Percentiles rank a stretch among this genome's conserved stretches.
Evolutionary conservation across 192 early-diverging fungal species (phyloP).

Genomic region (Phlyctochytrium bullatum): DNA sequence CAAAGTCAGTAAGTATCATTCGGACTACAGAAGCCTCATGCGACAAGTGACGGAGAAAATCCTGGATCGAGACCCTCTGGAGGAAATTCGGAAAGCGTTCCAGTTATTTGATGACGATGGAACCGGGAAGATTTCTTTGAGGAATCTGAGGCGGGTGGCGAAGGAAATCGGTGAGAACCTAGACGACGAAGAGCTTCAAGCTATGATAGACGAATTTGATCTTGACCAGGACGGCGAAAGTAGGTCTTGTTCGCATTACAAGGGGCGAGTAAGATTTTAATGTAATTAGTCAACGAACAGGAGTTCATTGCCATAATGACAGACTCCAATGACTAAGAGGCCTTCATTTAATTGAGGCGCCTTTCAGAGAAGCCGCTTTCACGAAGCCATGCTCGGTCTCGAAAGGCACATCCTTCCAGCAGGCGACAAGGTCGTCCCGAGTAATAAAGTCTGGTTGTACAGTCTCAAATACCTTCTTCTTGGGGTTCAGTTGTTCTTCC

Average conservation of each 20-base stretch:
- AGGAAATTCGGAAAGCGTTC: constrained; percentile 80
- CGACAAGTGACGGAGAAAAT: constrained; percentile 71
- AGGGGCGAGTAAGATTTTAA: neutral
- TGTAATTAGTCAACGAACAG: constrained; percentile 69
- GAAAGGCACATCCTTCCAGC: constrained; percentile 50
- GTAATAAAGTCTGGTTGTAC: constrained; percentile 80
- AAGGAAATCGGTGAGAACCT: constrained; percentile 79
- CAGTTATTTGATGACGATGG: constrained; percentile 73
- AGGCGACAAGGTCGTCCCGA: constrained; percentile 49
- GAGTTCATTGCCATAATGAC: constrained; percentile 85
- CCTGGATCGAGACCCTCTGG: constrained; percentile 70
- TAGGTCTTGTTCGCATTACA: constrained; percentile 38
- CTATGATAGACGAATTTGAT: constrained; percentile 91
- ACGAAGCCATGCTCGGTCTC: constrained; percentile 48
- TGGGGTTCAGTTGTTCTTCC: constrained; percentile 90
- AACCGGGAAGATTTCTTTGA: constrained; percentile 61
- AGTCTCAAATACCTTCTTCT: constrained; percentile 98
- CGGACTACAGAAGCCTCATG: no score
- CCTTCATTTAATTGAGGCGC: constrained; percentile 44
- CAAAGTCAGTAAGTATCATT: constrained; percentile 60
- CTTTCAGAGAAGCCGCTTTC: constrained; percentile 32
- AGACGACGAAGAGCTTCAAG: constrained; percentile 77
- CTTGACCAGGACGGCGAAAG: constrained; percentile 79
- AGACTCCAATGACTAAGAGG: constrained; percentile 46
- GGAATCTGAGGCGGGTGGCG: constrained; percentile 69